Evolutionary conservation across 2,329 filamentous ascomycete species (phyloP), one percentile per base, ranked within the genome.

Genomic region (Epichloe glyceriae): DNA sequence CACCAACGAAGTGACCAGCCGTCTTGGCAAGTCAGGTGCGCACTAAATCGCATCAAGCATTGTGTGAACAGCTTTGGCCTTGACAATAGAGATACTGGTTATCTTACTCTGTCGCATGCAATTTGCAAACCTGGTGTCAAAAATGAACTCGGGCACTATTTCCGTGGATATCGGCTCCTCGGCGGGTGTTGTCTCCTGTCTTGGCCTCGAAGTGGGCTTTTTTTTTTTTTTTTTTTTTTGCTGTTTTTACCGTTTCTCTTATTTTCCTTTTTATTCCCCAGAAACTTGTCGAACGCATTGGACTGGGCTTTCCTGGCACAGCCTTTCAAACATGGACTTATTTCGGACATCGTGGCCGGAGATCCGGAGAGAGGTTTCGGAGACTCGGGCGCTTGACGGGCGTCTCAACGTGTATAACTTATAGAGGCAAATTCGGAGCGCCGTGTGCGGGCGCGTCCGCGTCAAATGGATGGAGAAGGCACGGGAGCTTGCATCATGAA

Each of bases 1-100:
- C 49, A 65, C 75, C 50, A 69, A 65, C 52, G 70, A 71, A 57
- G 73, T 76, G 40, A 69, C 73, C 54, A 71, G 67, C 60, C 74
- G 73, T 61, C 70, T 78, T 50, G 73, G 73, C 50, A 71, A 70
- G 55, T 62, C 50, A 17, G 52, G 49, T 12, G 52, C 51, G 15
- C 47, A 56, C 49, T 56, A 45, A 56, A 49, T 38, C 19, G 12
- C 20, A 17, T 30, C 15, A 3, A 33, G 5, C 11, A 43, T 38
- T 11, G 12, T 6, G 19, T 4, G 33, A 43, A 30, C 3, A 6
- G 17, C 33, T 26, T 47, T 2, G 8, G 30, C 10, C n/a, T 10
- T 14, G 37, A 26, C 17, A 30, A 30, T 30, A 20, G 35, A 50
- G 30, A 15, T 44, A 26, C 20, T 44, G 30, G 38, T 22, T 15